Conservation (phyloP, 176 grass and related monocot species). For the Aegilops longissima region DNA sequence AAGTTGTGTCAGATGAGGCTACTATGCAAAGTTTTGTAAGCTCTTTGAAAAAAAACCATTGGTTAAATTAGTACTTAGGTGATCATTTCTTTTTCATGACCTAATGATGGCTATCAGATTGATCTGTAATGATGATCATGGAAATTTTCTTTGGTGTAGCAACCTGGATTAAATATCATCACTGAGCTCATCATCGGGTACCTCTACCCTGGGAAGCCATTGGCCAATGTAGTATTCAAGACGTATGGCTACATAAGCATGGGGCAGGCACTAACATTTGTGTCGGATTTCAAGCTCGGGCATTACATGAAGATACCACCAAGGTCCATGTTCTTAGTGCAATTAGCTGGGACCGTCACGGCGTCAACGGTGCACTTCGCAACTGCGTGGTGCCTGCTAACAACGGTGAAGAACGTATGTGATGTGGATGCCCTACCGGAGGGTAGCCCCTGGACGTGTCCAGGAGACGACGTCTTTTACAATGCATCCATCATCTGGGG, state of each 20-base stretch:
- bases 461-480: slow-evolving; percentile 74
- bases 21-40: not conserved
- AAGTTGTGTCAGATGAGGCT: not conserved
- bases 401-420: slow-evolving; percentile 47
- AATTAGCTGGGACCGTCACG: slow-evolving; percentile 65
- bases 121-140: not conserved
- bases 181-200: slow-evolving; percentile 89
- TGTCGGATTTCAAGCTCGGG: slow-evolving; percentile 83
- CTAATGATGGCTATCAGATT: not conserved
- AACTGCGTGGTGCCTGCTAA: slow-evolving; percentile 78
- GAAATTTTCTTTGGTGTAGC: slow-evolving; percentile 24
- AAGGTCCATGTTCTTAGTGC: slow-evolving; percentile 65
- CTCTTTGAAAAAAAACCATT: not conserved
- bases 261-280: slow-evolving; percentile 68
- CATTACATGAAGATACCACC: slow-evolving; percentile 99
- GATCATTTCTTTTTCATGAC: not conserved
- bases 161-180: slow-evolving; percentile 81
- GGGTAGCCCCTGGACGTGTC: slow-evolving; percentile 91
- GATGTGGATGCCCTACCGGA: slow-evolving; percentile 39
- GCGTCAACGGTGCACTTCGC: slow-evolving; percentile 66
- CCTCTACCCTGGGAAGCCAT: slow-evolving; percentile 68
- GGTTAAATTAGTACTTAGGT: not conserved
- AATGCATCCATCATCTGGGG: slow-evolving; percentile 96
- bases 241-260: slow-evolving; percentile 92
- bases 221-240: slow-evolving; percentile 91